Conservation (phyloP, 495 filamentous ascomycete genomes). For the Penicillium silybi region DNA sequence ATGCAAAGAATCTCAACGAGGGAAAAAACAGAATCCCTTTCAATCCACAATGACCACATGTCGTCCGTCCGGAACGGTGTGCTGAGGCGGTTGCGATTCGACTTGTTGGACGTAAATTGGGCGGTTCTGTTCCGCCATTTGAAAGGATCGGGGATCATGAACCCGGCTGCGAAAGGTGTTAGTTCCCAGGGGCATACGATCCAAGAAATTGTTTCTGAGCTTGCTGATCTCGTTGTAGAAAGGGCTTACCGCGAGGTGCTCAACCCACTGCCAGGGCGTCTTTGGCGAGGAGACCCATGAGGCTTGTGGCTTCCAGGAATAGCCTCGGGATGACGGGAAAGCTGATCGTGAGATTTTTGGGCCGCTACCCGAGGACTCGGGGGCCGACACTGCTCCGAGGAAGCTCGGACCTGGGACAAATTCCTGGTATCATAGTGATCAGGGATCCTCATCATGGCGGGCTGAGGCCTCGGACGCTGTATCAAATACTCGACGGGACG, state of each 20-base stretch:
- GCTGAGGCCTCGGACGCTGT: slow-evolving; percentile 14
- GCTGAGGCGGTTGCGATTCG: slow-evolving; percentile 18
- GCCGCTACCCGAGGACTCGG: slow-evolving; percentile 8
- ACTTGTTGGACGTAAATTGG: slow-evolving; percentile 26
- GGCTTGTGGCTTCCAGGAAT: slow-evolving; percentile 6
- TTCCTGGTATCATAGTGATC: slow-evolving; percentile 14
- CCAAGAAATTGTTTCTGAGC: background rate
- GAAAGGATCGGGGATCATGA: slow-evolving; percentile 19
- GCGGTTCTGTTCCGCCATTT: slow-evolving; percentile 22
- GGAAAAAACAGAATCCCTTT: slow-evolving; percentile 1
- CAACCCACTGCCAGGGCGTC: slow-evolving; percentile 17
- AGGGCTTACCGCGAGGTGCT: slow-evolving; percentile 20
- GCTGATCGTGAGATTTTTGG: slow-evolving; percentile 12
- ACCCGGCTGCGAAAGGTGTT: slow-evolving; percentile 11
- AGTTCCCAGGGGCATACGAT: background rate
- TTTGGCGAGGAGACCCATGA: slow-evolving; percentile 10
- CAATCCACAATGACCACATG: slow-evolving; percentile 35
- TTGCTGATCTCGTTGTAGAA: background rate
- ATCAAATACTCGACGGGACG: slow-evolving; percentile 19
- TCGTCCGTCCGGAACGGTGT: slow-evolving; percentile 23
- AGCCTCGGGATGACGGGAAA: slow-evolving; percentile 3
- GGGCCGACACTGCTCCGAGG: slow-evolving; percentile 10
- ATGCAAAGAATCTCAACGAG: background rate
- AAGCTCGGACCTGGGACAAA: slow-evolving; percentile 8
- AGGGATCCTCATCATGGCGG: slow-evolving; percentile 8